These are phyloP conservation scores for Fagopyrum tataricum DNA, from an alignment of 148 eudicot genomes.

Conservation along the genomic window DNA sequence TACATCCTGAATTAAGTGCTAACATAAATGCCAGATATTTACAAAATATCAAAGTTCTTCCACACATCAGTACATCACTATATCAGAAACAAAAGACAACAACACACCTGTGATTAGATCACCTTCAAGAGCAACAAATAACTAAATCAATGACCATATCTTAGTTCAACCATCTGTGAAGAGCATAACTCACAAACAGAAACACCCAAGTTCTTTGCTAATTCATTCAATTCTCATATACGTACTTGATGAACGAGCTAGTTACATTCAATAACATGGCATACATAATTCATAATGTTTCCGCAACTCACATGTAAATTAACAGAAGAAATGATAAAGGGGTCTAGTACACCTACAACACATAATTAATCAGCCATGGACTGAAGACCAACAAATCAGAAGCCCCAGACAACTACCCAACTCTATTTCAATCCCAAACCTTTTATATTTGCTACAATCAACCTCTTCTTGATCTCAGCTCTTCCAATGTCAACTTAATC, in stretches of 20 bases:
- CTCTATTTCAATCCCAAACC: constrained; percentile 16
- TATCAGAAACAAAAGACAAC: not conserved
- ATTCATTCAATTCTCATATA: constrained; percentile 25
- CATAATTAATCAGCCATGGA: constrained; percentile 22
- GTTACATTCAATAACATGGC: constrained; percentile 23
- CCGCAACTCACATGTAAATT: constrained; percentile 26
- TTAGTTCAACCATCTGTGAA: not conserved
- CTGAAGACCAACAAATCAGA: constrained; percentile 17
- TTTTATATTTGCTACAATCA: not conserved
- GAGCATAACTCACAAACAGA: constrained; percentile 2
- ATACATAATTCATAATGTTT: constrained; percentile 31
- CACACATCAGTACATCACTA: not conserved
- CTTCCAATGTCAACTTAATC: constrained; percentile 64
- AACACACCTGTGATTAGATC: not conserved
- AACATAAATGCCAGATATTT: no score
- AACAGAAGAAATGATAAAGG: constrained; percentile 1
- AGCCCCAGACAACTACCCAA: constrained; percentile 21
- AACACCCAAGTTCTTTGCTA: constrained; percentile 18
- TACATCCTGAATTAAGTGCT: no score
- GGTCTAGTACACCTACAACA: constrained; percentile 26
- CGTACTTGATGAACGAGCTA: constrained; percentile 11
- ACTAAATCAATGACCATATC: not conserved
- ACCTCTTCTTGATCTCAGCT: constrained; percentile 64
- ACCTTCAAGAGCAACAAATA: not conserved
- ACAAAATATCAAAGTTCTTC: no score